Conservation (phyloP, 2,329 filamentous ascomycete species). For the Parascedosporium putredinis region DNA sequence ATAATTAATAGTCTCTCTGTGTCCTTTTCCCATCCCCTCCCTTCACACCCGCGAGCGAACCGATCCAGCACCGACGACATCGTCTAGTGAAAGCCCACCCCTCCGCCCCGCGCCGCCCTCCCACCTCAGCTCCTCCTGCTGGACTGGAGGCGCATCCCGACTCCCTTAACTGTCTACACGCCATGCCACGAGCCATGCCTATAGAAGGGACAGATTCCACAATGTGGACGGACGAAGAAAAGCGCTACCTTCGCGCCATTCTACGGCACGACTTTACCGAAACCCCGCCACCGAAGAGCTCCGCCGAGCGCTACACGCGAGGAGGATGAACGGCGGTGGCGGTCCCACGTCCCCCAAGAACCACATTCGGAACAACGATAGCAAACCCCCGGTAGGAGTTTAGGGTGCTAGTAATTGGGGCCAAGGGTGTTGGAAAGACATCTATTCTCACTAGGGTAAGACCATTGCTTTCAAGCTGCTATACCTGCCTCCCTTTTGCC, state of each 20-base stretch:
- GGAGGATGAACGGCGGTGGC: slow-evolving; percentile 2
- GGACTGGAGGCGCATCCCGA: too few species aligned
- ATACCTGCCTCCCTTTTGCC: too few species aligned
- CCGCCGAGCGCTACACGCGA: slow-evolving; percentile 9
- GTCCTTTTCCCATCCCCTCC: too few species aligned
- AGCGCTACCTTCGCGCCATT: slow-evolving; percentile 27
- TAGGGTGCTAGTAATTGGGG: slow-evolving; percentile 27
- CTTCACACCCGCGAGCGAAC: too few species aligned
- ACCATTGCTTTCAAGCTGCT: neutral
- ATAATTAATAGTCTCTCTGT: too few species aligned
- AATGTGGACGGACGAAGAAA: slow-evolving; percentile 28
- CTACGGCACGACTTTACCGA: slow-evolving; percentile 26
- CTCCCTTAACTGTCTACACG: neutral
- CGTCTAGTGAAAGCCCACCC: too few species aligned
- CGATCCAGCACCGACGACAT: too few species aligned
- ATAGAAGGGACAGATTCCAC: slow-evolving; percentile 13
- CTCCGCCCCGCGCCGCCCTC: too few species aligned
- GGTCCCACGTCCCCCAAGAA: neutral
- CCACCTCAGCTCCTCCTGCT: neutral
- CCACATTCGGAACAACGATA: slow-evolving; percentile 5
- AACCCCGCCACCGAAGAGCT: slow-evolving; percentile 13
- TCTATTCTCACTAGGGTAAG: slow-evolving; percentile 26
- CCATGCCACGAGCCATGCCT: neutral
- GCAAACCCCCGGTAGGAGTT: slow-evolving; percentile 22
- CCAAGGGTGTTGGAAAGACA: slow-evolving; percentile 30